A percentile compares a stretch with the other conserved stretches of the same genome.
Conservation (phyloP, 352 stramenopile genomes). For the Globisporangium abappressorium region DNA sequence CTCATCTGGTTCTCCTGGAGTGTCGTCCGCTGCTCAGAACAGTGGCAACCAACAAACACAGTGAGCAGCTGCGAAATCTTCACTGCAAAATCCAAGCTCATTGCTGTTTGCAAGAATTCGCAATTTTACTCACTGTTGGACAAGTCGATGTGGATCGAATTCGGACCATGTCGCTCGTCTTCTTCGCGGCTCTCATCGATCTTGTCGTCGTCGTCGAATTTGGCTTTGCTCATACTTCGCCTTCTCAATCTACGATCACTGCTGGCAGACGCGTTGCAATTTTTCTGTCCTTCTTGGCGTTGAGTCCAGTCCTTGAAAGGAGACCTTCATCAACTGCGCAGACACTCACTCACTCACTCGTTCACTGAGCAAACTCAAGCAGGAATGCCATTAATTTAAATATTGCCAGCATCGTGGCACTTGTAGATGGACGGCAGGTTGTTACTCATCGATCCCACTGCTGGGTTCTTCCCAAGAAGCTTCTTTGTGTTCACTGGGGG, state of each 20-base stretch:
- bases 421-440: slow-evolving; percentile 22
- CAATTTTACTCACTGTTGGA: slow-evolving; percentile 23
- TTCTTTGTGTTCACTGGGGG: not conserved
- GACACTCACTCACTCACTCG: not conserved
- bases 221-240: not conserved
- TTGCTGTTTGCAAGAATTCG: not conserved
- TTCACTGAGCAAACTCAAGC: too few relatives aligned
- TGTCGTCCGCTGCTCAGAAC: slow-evolving; percentile 16
- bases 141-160: slow-evolving; percentile 31
- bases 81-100: not conserved
- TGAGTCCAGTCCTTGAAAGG: not conserved
- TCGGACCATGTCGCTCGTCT: slow-evolving; percentile 21
- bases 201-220: slow-evolving; percentile 9
- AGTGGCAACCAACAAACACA: not conserved
- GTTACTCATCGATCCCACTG: slow-evolving; percentile 6
- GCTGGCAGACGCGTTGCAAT: too few relatives aligned
- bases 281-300: not conserved
- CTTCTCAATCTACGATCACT: not conserved
- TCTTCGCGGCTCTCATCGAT: slow-evolving; percentile 9
- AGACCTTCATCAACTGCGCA: not conserved
- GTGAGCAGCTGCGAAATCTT: not conserved
- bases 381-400: slow-evolving; percentile 2
- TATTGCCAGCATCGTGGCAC: slow-evolving; percentile 1
- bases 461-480: not conserved
- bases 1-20: slow-evolving; percentile 33